A percentile compares a stretch with the other conserved stretches of the same genome.
Conservation (phyloP, 2,329 filamentous ascomycete genomes). For the Diaporthe destruens region DNA sequence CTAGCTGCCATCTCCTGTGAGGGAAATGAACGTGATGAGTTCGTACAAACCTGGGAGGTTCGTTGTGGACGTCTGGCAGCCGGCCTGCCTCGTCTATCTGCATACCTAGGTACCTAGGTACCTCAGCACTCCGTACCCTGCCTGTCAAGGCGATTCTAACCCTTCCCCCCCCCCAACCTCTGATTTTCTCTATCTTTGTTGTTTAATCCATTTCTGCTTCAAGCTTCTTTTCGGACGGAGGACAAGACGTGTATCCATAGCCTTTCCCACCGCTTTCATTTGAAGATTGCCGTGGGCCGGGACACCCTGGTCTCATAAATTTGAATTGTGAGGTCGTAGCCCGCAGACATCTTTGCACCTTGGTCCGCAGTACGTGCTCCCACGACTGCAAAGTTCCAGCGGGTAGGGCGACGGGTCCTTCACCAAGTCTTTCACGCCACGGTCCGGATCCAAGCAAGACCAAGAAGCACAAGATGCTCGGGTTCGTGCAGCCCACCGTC, state of each 20-base stretch:
- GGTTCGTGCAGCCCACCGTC: conserved; percentile 58
- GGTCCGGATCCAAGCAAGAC: not conserved
- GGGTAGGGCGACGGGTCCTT: not conserved
- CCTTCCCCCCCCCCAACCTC: too few species aligned
- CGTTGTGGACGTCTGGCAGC: not conserved
- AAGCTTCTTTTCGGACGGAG: too few species aligned
- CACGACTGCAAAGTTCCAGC: not conserved
- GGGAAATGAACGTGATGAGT: not conserved
- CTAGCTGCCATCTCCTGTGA: not conserved
- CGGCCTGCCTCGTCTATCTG: not conserved
- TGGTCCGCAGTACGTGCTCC: not conserved
- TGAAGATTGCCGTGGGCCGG: not conserved
- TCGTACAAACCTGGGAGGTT: not conserved
- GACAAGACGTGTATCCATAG: too few species aligned
- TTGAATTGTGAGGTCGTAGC: not conserved
- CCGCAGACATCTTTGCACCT: too few species aligned
- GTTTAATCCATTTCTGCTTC: too few species aligned
- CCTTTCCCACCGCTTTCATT: not conserved
- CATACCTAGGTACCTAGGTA: not conserved
- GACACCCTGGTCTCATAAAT: not conserved
- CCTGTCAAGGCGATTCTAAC: too few species aligned
- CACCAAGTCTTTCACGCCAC: not conserved
- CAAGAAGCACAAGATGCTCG: conserved; percentile 57
- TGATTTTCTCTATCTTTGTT: too few species aligned
- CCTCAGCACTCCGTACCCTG: not conserved